These are phyloP conservation scores for Penicillium hesseltinei DNA, from an alignment of 2,329 filamentous ascomycete genomes.

Conservation along the genomic window DNA sequence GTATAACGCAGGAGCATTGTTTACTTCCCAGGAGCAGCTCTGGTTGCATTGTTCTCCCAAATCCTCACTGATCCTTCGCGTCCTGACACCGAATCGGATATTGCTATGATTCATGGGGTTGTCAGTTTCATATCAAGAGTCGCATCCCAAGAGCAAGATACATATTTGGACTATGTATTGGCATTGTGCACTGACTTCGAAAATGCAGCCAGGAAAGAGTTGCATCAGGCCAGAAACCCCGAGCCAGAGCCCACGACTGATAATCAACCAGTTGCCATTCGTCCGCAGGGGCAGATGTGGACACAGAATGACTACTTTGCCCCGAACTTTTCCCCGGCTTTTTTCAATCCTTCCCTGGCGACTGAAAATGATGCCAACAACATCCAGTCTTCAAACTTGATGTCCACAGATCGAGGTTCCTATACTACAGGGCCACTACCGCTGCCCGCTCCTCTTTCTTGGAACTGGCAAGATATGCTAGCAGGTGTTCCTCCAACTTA, in stretches of 20 bases:
- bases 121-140: not conserved
- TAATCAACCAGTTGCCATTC: not conserved
- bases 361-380: not conserved
- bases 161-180: conserved; percentile 5
- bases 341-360: not conserved
- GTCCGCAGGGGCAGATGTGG: not conserved
- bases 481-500: not conserved
- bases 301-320: not conserved
- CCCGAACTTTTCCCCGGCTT: not conserved
- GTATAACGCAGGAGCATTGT: not conserved
- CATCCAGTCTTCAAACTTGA: not conserved
- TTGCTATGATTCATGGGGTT: not conserved
- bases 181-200: not conserved
- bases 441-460: not conserved
- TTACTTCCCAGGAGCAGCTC: conserved; percentile 2
- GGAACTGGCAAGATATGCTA: conserved; percentile 1
- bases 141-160: conserved; percentile 7
- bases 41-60: not conserved
- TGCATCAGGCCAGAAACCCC: not conserved
- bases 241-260: not conserved
- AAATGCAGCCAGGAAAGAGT: not conserved
- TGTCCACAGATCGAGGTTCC: not conserved
- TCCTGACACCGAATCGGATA: not conserved
- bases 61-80: not conserved
- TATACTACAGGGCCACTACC: not conserved